Evolutionary conservation across 805 yeast genomes (phyloP), one percentile per base, ranked within the genome.

Genomic region (Hemisphaericaspora nanyangensis): DNA sequence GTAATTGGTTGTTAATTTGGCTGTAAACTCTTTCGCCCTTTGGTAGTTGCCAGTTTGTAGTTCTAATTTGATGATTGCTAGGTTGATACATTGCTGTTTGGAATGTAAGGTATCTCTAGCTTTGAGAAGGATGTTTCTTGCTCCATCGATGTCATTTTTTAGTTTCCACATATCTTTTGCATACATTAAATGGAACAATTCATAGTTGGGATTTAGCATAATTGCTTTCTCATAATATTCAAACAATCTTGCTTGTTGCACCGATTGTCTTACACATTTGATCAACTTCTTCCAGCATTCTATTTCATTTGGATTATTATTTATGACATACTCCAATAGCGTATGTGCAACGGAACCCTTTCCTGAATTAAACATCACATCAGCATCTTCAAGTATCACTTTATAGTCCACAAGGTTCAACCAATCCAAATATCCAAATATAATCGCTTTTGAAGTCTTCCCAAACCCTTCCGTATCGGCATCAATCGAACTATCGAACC

Each of bases 41-140:
- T 55, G 56, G 39, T 71, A 70, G 24, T 72, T 53, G 4, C 61
- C 58, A 5, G 65, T 59, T 17, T 68, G 68, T 13, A 65, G 61
- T 40, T 85, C 85, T 25, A 88, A 58, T 46, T 85, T 82, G 17
- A 83, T 66, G n/a, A 81, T 70, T 0, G 91, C 91, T 35, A 82
- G 62, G 86, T 88, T 82, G 7, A 87, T 54, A 17, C 72, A 76
- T 43, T 77, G 81, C 2, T 12, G 16, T 10, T 12, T 27, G 43
- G 64, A 68, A 1, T 82, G 75, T 7, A 74, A 58, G 2, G 48
- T 38, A 4, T 61, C 52, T 31, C 74, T 54, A 0, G 84, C 83
- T 11, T 66, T 60, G 2, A 63, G 52, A 5, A 89, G 60, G 4
- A 85, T 74, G 1, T 52, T 48, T 37, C 80, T 63, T 0, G 95